Percentiles rank a stretch among this genome's conserved stretches.
Conservation (phyloP, 2,329 filamentous ascomycete species). For the Monilinia fructicola region DNA sequence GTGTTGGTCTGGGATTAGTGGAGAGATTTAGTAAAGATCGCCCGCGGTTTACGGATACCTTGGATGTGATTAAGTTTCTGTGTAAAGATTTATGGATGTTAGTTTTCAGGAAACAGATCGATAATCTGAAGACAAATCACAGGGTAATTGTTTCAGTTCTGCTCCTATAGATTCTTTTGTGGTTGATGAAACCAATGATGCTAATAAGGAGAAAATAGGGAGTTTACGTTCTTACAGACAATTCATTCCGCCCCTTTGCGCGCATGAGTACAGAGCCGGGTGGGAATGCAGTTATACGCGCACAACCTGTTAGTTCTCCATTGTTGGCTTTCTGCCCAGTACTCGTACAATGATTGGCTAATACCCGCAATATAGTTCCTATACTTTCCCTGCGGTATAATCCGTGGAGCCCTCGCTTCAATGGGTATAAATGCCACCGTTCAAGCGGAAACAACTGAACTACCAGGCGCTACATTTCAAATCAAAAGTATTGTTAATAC, state of each 20-base stretch:
- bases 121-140: slow-evolving; percentile 98
- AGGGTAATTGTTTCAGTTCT: slow-evolving; percentile 53
- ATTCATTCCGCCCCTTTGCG: slow-evolving; percentile 81
- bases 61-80: slow-evolving; percentile 96
- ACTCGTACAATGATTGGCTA: neutral
- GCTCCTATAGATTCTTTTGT: neutral
- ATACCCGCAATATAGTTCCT: slow-evolving; percentile 62
- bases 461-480: slow-evolving; percentile 90
- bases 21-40: slow-evolving; percentile 84
- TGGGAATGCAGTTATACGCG: slow-evolving; percentile 69
- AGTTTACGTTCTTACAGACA: slow-evolving; percentile 94
- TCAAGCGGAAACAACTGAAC: slow-evolving; percentile 82
- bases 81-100: slow-evolving; percentile 98
- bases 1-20: slow-evolving; percentile 87
- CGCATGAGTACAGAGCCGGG: slow-evolving; percentile 84
- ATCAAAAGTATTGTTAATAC: slow-evolving; percentile 72
- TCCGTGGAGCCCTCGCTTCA: slow-evolving; percentile 87
- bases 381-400: slow-evolving; percentile 92
- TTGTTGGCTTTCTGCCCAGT: neutral
- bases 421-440: slow-evolving; percentile 90
- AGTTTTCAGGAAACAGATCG: slow-evolving; percentile 93
- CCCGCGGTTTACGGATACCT: slow-evolving; percentile 84
- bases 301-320: slow-evolving; percentile 69
- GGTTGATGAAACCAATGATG: neutral
- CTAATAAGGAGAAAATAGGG: slow-evolving; percentile 53